Percentiles rank a stretch among this genome's conserved stretches.
Conservation (phyloP, 192 early-diverging fungal genomes). For the Chytriomyces sp. region DNA sequence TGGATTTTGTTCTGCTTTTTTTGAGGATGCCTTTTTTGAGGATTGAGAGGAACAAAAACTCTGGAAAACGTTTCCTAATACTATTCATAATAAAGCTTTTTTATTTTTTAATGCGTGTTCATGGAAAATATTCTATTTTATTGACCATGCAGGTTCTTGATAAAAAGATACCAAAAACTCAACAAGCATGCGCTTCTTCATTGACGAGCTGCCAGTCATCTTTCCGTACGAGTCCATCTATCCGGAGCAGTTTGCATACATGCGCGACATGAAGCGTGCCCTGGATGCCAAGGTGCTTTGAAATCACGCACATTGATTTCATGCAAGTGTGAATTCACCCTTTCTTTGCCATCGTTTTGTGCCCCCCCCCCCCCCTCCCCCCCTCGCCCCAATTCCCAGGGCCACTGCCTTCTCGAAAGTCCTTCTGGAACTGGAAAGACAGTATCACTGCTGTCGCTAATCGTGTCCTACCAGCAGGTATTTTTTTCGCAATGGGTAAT, state of each 20-base stretch:
- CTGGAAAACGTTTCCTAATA: no score
- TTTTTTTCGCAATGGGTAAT: constrained; percentile 13
- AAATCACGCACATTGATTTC: not conserved
- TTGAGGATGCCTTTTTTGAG: no score
- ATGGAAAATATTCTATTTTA: no score
- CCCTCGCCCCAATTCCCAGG: constrained; percentile 57
- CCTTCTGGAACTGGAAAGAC: constrained; percentile 99
- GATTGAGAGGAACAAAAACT: no score
- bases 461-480: constrained; percentile 94
- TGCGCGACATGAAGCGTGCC: constrained; percentile 91
- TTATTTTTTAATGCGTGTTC: no score
- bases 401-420: constrained; percentile 97
- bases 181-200: constrained; percentile 67
- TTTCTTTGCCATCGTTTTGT: not conserved
- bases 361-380: not conserved
- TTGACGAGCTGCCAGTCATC: constrained; percentile 88
- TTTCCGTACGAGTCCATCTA: constrained; percentile 99
- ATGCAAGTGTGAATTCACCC: not conserved
- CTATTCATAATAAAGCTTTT: no score
- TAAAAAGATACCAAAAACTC: not conserved
- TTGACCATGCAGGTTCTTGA: not conserved
- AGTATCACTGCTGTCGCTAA: constrained; percentile 90
- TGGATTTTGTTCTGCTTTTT: no score
- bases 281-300: constrained; percentile 81
- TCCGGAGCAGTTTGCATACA: constrained; percentile 98